Percentiles rank a stretch among this genome's conserved stretches.
Evolutionary conservation across 2,329 filamentous ascomycete species (phyloP).

Genomic region (Karstenula rhodostoma): DNA sequence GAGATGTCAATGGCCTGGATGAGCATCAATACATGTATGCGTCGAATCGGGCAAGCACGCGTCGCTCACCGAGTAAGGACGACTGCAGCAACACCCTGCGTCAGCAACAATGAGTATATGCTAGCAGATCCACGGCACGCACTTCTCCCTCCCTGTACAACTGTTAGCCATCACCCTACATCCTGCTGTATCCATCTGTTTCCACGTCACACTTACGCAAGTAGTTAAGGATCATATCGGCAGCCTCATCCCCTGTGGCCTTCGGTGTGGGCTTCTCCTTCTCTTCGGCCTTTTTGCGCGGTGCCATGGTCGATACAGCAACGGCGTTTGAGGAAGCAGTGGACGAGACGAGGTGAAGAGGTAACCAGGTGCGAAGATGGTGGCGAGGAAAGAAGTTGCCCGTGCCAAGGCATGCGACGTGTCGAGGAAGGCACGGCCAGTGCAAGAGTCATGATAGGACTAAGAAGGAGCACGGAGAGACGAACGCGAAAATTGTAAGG

Average conservation of each 20-base stretch:
- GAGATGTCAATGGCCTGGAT: constrained; percentile 63
- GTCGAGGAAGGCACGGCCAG: constrained; percentile 2
- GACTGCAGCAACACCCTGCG: constrained; percentile 44
- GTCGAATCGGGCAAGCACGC: neutral
- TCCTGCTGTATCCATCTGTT: constrained; percentile 2
- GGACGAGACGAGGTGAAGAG: neutral
- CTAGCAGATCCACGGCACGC: constrained; percentile 26
- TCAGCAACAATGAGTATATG: neutral
- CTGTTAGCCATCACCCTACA: constrained; percentile 14
- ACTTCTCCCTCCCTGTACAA: constrained; percentile 60
- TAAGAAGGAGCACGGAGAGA: neutral
- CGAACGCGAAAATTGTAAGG: neutral
- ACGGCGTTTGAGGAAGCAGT: neutral
- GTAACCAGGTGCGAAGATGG: neutral
- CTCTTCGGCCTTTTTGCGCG: constrained; percentile 48
- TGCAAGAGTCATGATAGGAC: neutral
- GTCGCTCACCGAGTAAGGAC: constrained; percentile 61
- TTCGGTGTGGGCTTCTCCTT: constrained; percentile 37
- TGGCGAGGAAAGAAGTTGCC: neutral
- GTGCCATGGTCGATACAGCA: constrained; percentile 39
- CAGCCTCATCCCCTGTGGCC: constrained; percentile 40
- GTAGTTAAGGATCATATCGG: constrained; percentile 59
- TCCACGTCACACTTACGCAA: constrained; percentile 52
- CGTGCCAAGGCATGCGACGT: neutral
- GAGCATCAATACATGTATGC: constrained; percentile 11